These are phyloP conservation scores for Melocanna baccifera DNA, from an alignment of 176 grass and related monocot species.

Conservation along the genomic window DNA sequence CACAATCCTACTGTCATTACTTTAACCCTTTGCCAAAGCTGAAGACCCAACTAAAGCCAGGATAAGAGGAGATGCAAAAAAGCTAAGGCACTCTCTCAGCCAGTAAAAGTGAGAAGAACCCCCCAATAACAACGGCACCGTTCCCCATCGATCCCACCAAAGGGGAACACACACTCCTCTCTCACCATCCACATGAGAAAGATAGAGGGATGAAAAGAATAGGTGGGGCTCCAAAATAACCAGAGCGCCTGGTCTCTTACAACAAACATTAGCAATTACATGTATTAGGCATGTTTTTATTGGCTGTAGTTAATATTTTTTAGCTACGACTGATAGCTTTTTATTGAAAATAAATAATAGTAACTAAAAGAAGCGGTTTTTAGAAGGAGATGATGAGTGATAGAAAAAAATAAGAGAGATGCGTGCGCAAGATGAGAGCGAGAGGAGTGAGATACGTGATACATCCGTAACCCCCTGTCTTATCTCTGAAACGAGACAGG, in stretches of 20 bases:
- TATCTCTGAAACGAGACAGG: too few relatives aligned
- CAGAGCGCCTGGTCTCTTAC: not conserved
- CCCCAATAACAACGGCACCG: not conserved
- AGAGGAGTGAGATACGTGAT: too few relatives aligned
- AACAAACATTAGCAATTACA: not conserved
- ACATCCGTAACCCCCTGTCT: too few relatives aligned
- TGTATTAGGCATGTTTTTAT: not conserved
- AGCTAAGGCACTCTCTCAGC: not conserved
- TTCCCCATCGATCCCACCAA: constrained; percentile 10
- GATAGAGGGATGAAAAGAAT: not conserved
- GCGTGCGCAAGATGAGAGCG: too few relatives aligned
- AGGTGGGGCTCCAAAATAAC: not conserved
- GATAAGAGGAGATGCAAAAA: constrained; percentile 20
- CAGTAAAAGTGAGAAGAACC: constrained; percentile 2
- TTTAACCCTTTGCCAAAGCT: constrained; percentile 36
- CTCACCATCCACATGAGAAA: not conserved
- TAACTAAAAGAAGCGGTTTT: too few relatives aligned
- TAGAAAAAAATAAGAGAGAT: too few relatives aligned
- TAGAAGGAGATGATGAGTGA: too few relatives aligned
- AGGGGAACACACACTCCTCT: not conserved
- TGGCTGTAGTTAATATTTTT: too few relatives aligned
- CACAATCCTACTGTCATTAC: constrained; percentile 31
- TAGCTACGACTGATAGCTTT: too few relatives aligned
- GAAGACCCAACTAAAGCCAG: constrained; percentile 15
- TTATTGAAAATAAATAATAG: too few relatives aligned